Base-by-base conservation (phyloP, 1,139 yeast genomes). In the Geotrichum restrictum region DNA sequence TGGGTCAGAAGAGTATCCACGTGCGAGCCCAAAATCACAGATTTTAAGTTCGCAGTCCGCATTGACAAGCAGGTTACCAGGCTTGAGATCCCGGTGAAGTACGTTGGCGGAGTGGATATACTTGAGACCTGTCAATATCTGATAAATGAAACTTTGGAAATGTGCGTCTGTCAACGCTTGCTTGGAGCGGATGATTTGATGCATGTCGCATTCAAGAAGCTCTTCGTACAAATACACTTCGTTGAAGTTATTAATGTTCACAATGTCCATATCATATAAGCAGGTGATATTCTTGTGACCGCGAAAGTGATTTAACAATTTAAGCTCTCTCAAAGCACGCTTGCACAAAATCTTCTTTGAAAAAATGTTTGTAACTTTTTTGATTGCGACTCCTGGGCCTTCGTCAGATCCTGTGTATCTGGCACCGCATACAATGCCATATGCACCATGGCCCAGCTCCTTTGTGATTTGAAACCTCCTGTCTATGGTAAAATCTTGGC, bases 161-260 rank as follows among this genome's bases (percentile, higher is more conserved):
- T 93, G 98, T 38, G 91, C 88, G 67, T 93, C 98, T 0, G 98
- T 89, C 62, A 93, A 76, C 0, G 96, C 89, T 69, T 93, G 98
- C 29, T 91, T 89, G 2, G 96, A 88, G 61, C 95, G 77, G 56
- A 93, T 93, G 64, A 93, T 93, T 68, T 93, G 98, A 67, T 91
- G 97, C 88, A 93, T 84, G 68, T 93, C 98, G 71, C 98, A 93
- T 69, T 93, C 98, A 97, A 93, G 89, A 60, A 89, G 74, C 69
- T 91, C 97, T 69, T 93, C 98, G 65, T 93, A 93, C 6, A 93
- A 74, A 61, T 93, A 93, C 13, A 93, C 79, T 64, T 95, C 98
- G 69, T 91, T 89, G 74, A 91, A 91, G 57, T 81, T 82, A 44
- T 83, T 83, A 51, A 95, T 85, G 50, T 85, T 85, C 40, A 91